These are phyloP conservation scores for Cryptococcus floricola DNA, from an alignment of 1,284 basidiomycete species.

Conservation along the genomic window DNA sequence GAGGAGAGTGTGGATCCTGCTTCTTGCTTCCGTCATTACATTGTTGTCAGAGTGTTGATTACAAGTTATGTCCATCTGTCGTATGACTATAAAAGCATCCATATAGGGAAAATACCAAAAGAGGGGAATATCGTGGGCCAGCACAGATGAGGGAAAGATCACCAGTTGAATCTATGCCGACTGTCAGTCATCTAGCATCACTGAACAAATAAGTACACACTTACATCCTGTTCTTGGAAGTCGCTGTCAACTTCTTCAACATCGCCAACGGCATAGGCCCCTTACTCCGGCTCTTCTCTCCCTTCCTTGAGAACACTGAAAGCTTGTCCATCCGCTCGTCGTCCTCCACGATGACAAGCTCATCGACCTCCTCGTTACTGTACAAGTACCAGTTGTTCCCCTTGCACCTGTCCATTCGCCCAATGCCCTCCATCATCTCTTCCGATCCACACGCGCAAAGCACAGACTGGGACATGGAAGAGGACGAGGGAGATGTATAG, in stretches of 20 bases:
- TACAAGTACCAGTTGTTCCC: conserved; percentile 12
- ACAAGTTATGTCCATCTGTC: neutral
- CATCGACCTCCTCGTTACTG: conserved; percentile 1
- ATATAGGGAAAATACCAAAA: neutral
- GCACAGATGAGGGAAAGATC: neutral
- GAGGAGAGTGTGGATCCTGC: too few relatives aligned
- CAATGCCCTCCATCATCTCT: conserved; percentile 7
- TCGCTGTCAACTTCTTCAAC: conserved; percentile 2
- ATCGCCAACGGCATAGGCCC: conserved; percentile 5
- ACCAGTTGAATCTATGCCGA: too few relatives aligned
- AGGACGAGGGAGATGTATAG: conserved; percentile 4
- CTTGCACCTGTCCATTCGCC: conserved; percentile 3
- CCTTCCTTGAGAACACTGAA: neutral
- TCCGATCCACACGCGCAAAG: conserved; percentile 8
- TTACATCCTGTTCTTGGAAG: neutral
- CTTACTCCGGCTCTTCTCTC: neutral
- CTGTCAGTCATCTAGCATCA: too few relatives aligned
- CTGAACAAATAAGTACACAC: neutral
- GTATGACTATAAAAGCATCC: neutral
- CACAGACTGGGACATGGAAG: neutral
- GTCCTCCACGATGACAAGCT: neutral
- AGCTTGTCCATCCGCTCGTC: neutral
- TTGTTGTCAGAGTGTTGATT: too few relatives aligned
- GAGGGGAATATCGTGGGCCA: neutral
- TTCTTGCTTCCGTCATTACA: too few relatives aligned